Evolutionary conservation across 305 asterid genomes (phyloP).

Genomic region (Ilex paraguariensis): DNA sequence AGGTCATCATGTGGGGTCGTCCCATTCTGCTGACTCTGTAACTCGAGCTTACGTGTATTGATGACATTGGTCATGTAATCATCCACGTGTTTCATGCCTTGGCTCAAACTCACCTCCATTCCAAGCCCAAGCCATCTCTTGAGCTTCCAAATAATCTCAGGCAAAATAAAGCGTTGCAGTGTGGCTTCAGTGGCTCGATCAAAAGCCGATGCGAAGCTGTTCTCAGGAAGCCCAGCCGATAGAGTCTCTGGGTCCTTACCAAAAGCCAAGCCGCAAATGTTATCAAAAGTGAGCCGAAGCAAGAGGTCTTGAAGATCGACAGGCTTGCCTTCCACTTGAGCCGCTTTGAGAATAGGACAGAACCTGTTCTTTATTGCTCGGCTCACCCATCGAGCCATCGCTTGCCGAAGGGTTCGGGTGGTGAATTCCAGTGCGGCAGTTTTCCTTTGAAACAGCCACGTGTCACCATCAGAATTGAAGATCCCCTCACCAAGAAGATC

Average conservation of each 20-base stretch:
- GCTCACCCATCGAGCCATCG: conserved; percentile 67
- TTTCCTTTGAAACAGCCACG: conserved; percentile 65
- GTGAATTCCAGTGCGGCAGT: conserved; percentile 64
- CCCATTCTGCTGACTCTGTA: conserved; percentile 32
- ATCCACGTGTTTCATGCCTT: conserved; percentile 46
- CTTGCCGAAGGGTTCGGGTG: conserved; percentile 54
- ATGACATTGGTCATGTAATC: conserved; percentile 47
- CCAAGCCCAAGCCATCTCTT: conserved; percentile 59
- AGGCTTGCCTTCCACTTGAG: conserved; percentile 34
- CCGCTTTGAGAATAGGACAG: conserved; percentile 39
- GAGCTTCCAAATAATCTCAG: conserved; percentile 52
- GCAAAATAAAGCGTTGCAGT: conserved; percentile 47
- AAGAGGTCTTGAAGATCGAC: conserved; percentile 60
- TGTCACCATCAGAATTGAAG: conserved; percentile 60
- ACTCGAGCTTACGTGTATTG: conserved; percentile 50
- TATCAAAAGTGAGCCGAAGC: conserved; percentile 61
- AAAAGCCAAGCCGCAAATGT: conserved; percentile 66
- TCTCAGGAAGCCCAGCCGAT: conserved; percentile 38
- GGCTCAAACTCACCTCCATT: conserved; percentile 39
- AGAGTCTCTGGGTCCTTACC: conserved; percentile 66
- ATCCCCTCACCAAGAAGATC: conserved; percentile 59
- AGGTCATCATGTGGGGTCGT: conserved; percentile 50
- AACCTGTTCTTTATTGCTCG: conserved; percentile 50
- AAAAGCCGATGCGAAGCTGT: conserved; percentile 51
- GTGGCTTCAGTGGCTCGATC: conserved; percentile 75